Evolutionary conservation across 257 asterid species (phyloP).

Genomic region (Solanum sejunctum): DNA sequence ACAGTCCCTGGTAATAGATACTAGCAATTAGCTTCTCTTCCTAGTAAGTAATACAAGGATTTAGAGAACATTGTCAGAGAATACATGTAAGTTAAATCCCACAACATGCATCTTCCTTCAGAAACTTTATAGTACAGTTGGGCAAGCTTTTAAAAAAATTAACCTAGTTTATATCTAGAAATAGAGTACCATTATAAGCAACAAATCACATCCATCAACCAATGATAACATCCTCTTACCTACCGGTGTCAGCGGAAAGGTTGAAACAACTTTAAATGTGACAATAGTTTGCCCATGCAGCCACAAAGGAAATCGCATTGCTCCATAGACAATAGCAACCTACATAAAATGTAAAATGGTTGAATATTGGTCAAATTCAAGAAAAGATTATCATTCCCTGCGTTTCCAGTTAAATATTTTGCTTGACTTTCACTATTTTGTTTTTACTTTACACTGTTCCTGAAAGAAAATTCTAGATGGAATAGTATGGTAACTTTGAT

Average conservation of each 20-base stretch:
- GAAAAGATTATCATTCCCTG: neutral
- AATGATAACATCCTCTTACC: conserved; percentile 42
- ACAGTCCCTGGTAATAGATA: neutral
- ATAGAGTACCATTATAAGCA: neutral
- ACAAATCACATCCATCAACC: neutral
- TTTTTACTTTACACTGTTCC: neutral
- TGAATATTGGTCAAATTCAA: neutral
- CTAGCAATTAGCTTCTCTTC: neutral
- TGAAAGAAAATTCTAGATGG: neutral
- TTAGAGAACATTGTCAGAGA: neutral
- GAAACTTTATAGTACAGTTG: neutral
- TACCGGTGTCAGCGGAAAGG: conserved; percentile 73
- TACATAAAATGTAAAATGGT: conserved; percentile 13
- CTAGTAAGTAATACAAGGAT: neutral
- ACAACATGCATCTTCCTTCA: neutral
- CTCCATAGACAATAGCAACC: conserved; percentile 90
- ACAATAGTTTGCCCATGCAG: conserved; percentile 75
- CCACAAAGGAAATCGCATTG: conserved; percentile 88
- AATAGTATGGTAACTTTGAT: neutral
- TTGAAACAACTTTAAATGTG: conserved; percentile 65
- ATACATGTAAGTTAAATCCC: neutral
- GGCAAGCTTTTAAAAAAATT: neutral
- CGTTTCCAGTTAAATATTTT: neutral
- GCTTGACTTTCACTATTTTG: neutral
- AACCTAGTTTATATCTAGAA: neutral